Evolutionary conservation across 352 stramenopile genomes (phyloP).

Genomic region (Blastocystis sp.): DNA sequence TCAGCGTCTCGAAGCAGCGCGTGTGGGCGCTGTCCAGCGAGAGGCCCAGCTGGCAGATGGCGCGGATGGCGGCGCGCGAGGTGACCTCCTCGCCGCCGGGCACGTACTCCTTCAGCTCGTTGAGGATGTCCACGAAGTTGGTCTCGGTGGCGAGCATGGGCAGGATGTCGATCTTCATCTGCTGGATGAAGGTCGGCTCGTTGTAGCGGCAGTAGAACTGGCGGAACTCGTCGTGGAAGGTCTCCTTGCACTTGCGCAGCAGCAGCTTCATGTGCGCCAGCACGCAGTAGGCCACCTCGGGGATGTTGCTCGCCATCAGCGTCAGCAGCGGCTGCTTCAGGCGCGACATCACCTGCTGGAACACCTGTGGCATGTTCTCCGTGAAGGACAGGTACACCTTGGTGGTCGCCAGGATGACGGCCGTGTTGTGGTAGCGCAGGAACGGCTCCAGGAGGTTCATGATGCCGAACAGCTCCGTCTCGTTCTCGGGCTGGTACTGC

Average conservation of each 20-base stretch:
- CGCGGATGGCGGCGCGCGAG: constrained; percentile 84
- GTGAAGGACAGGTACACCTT: constrained; percentile 95
- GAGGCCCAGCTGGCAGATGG: constrained; percentile 87
- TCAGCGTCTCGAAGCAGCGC: constrained; percentile 84
- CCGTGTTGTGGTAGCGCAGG: constrained; percentile 89
- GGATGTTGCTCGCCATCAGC: constrained; percentile 87
- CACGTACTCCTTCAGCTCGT: constrained; percentile 93
- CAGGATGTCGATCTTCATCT: constrained; percentile 93
- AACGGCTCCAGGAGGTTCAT: constrained; percentile 95
- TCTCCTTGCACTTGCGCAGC: constrained; percentile 85
- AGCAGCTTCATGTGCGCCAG: constrained; percentile 93
- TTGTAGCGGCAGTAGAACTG: constrained; percentile 96
- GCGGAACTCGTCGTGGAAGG: constrained; percentile 94
- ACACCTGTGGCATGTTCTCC: constrained; percentile 83
- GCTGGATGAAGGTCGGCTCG: constrained; percentile 94
- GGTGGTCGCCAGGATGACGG: constrained; percentile 90
- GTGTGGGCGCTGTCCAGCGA: constrained; percentile 75
- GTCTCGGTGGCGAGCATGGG: constrained; percentile 87
- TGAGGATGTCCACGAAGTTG: constrained; percentile 91
- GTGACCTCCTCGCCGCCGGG: constrained; percentile 88
- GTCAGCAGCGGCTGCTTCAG: constrained; percentile 93
- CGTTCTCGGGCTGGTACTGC: constrained; percentile 86
- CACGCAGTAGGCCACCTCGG: constrained; percentile 89
- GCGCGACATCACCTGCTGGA: constrained; percentile 83
- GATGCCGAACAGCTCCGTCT: constrained; percentile 94